These are phyloP conservation scores for Musa schizocarpa DNA, from an alignment of 176 grass and related monocot species.

Conservation along the genomic window DNA sequence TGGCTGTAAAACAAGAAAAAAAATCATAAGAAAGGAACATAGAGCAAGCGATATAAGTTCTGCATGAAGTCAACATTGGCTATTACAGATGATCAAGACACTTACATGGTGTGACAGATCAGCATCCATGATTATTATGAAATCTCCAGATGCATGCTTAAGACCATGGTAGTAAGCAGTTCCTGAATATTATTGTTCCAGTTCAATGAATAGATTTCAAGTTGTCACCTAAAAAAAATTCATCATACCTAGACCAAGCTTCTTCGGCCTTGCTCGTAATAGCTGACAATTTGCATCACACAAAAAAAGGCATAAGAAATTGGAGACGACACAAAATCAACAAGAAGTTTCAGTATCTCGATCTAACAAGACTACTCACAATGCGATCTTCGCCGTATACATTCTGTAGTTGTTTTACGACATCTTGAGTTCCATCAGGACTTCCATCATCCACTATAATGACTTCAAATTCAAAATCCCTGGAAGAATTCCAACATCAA, in stretches of 20 bases:
- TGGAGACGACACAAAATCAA: background rate
- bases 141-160: conserved; percentile 82
- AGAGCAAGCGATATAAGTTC: conserved; percentile 15
- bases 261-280: conserved; percentile 76
- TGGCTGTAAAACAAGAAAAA: conserved; percentile 45
- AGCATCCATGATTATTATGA: conserved; percentile 91
- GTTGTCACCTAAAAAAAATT: background rate
- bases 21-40: conserved; percentile 17
- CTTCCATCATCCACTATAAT: conserved; percentile 98
- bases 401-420: conserved; percentile 83
- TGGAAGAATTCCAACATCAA: background rate
- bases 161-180: conserved; percentile 92
- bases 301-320: conserved; percentile 4
- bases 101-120: conserved; percentile 92
- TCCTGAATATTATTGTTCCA: conserved; percentile 32
- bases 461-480: conserved; percentile 81
- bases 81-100: background rate
- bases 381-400: conserved; percentile 85
- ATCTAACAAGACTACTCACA: conserved; percentile 37
- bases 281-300: conserved; percentile 37
- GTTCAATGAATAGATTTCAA: conserved; percentile 5
- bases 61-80: conserved; percentile 13
- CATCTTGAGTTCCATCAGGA: conserved; percentile 94
- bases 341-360: background rate
- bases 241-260: conserved; percentile 77